Evolutionary conservation across 345 rosid species (phyloP).

Genomic region (Euphorbia lathyris): DNA sequence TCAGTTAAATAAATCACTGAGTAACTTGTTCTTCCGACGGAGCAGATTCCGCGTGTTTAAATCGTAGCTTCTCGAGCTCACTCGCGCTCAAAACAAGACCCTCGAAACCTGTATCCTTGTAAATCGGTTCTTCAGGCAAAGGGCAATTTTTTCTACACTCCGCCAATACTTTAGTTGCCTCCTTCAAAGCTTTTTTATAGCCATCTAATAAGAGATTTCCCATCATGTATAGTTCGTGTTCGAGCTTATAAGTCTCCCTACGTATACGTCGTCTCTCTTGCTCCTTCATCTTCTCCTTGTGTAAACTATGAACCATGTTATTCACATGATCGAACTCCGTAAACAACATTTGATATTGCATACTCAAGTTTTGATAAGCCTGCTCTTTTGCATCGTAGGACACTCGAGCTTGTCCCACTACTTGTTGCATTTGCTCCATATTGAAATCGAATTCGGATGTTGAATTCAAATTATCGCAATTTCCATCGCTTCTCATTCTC

Average conservation of each 20-base stretch:
- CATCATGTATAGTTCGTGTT: conserved; percentile 75
- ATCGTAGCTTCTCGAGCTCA: conserved; percentile 63
- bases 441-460: conserved; percentile 39
- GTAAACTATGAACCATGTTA: conserved; percentile 49
- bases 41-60: conserved; percentile 67
- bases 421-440: conserved; percentile 46
- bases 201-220: conserved; percentile 57
- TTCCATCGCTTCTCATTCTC: conserved; percentile 60
- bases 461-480: conserved; percentile 43
- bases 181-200: conserved; percentile 76
- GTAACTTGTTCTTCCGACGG: too few species aligned
- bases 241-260: conserved; percentile 61
- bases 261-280: conserved; percentile 44
- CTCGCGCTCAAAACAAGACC: conserved; percentile 68
- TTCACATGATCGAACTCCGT: conserved; percentile 50
- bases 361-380: conserved; percentile 33
- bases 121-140: conserved; percentile 56
- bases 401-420: conserved; percentile 50
- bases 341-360: conserved; percentile 52
- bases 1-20: neutral
- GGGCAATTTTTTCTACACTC: conserved; percentile 59
- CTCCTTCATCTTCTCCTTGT: conserved; percentile 57
- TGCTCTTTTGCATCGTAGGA: conserved; percentile 48
- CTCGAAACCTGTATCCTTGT: conserved; percentile 70
- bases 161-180: conserved; percentile 48